Base-by-base conservation (phyloP, 768 basidiomycete genomes). In the Trichaptum fuscoviolaceum region DNA sequence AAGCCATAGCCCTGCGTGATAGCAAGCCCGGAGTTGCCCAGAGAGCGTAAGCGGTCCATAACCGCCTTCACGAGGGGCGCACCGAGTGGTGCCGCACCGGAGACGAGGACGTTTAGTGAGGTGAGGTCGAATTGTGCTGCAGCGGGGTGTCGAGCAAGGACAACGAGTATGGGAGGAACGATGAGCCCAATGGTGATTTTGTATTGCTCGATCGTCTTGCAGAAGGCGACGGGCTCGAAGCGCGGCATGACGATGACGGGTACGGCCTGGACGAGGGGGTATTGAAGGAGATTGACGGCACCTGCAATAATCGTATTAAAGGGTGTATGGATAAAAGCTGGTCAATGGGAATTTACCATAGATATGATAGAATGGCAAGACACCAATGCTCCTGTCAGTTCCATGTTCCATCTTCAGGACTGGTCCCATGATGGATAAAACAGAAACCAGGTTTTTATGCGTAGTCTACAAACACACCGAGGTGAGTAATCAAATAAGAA, bases 91-190 rank as follows among this genome's bases (percentile, higher is more conserved):
- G 95, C 95, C 0, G 93, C 95, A 2, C 92, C 94, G 4, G 86
- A 91, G 68, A 86, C 81, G 35, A 95, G 69, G 2, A 82, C 71
- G 24, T 79, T 72, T 17, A 95, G 72, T 1, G 85, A 83, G 0
- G 83, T 83, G 60, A 95, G 70, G 71, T 95, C 83, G 73, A 90
- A 89, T 71, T 88, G 77, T 66, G 84, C 83, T 6, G 92, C 82
- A 12, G 83, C 90, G 12, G 87, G 84, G 69, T 91, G 88, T 67
- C 89, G 85, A 1, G 87, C 78, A 57, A 97, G 80, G 0, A 86
- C 82, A 17, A 96, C 87, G 15, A 95, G 77, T n/a, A 97, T 87
- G 0, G 95, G 94, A 0, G 95, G 95, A 0, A 93, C 93, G 62
- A 93, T 78, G 0, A 90, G 76, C 0, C 84, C 67, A 0, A 78